phyloP scores from a whole-genome alignment of 176 grass and related monocot species.

The Sorghum bicolor region Sorghum_bicolor_NCBIv3 NC_012875.2:45200501-45201000 shows the following conservation, averaged over 20 bases:
- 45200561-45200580: not conserved
- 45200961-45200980: no score
- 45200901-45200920: no score
- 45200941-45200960: no score
- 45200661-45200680: not conserved
- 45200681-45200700: not conserved
- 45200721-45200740: not conserved
- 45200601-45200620: not conserved
- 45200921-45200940: no score
- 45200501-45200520: not conserved
- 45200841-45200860: not conserved
- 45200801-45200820: not conserved
- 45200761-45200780: no score
- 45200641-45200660: not conserved
- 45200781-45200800: not conserved
- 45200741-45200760: not conserved
- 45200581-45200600: no score
- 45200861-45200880: not conserved
- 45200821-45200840: not conserved
- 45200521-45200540: not conserved
- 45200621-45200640: not conserved
- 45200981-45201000: no score
- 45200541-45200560: not conserved
- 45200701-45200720: not conserved
- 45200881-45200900: no score